phyloP scores from a whole-genome alignment of 2,329 filamentous ascomycete genomes.

The Arthrobotrys iridis region DNA sequence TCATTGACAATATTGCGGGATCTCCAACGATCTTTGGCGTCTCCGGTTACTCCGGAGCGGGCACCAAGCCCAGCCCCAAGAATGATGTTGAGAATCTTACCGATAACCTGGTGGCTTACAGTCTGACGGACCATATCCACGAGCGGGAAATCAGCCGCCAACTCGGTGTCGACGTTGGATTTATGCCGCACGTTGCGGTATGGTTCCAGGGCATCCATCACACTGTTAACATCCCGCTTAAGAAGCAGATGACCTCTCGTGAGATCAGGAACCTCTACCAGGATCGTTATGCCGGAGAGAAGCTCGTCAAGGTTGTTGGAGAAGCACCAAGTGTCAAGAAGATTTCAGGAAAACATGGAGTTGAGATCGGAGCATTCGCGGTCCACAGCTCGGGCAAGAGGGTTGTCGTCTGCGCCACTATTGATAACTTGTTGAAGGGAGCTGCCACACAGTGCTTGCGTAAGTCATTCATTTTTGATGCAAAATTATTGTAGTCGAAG shows the following conservation, averaged over 20 bases:
- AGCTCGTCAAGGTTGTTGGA: slow-evolving; percentile 89
- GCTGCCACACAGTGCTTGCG: slow-evolving; percentile 91
- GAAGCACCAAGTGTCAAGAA: slow-evolving; percentile 86
- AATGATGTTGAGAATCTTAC: slow-evolving; percentile 85
- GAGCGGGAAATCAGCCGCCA: slow-evolving; percentile 88
- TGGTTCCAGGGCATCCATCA: slow-evolving; percentile 90
- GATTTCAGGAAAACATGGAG: slow-evolving; percentile 84
- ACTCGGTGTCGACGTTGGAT: slow-evolving; percentile 78
- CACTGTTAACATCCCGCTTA: slow-evolving; percentile 88
- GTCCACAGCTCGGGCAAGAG: slow-evolving; percentile 88
- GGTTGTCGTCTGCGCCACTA: slow-evolving; percentile 91
- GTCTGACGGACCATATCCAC: slow-evolving; percentile 91
- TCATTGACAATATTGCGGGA: slow-evolving; percentile 80
- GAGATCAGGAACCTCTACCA: slow-evolving; percentile 96
- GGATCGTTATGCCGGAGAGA: slow-evolving; percentile 94
- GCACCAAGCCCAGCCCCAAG: slow-evolving; percentile 92
- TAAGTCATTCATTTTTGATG: slow-evolving; percentile 67
- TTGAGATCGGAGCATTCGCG: slow-evolving; percentile 96
- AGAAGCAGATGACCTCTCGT: slow-evolving; percentile 84
- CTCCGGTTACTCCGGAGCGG: slow-evolving; percentile 92
- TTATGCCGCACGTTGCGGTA: slow-evolving; percentile 92
- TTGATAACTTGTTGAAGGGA: slow-evolving; percentile 93
- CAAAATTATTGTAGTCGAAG: background rate
- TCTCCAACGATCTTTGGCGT: slow-evolving; percentile 88
- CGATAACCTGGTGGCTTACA: slow-evolving; percentile 91